Percentiles rank a stretch among this genome's conserved stretches.
These are phyloP conservation scores for Lophiotrema nucula DNA, from an alignment of 495 filamentous ascomycete genomes.

Conservation along the genomic window DNA sequence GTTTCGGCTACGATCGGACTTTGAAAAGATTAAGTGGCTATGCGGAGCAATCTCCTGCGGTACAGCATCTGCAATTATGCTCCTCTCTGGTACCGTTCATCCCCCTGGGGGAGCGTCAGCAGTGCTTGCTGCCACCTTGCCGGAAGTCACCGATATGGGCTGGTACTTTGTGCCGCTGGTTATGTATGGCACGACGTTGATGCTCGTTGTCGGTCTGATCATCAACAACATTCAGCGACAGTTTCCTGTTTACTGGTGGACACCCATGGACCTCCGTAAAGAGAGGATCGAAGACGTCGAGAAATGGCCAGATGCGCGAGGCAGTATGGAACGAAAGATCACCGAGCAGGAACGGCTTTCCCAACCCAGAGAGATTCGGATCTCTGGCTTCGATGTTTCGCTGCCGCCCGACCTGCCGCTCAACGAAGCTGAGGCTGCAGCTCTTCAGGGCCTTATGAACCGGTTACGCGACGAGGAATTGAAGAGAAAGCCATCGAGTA, in stretches of 20 bases:
- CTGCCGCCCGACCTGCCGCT: background rate
- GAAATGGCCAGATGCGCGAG: background rate
- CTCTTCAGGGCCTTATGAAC: background rate
- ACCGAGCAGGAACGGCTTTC: background rate
- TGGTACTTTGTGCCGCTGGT: slow-evolving; percentile 74
- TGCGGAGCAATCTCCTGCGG: slow-evolving; percentile 70
- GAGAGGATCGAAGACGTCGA: slow-evolving; percentile 25
- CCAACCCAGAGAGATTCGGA: background rate
- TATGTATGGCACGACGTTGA: slow-evolving; percentile 61
- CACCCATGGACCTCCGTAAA: slow-evolving; percentile 39
- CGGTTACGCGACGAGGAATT: no score
- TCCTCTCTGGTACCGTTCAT: slow-evolving; percentile 73
- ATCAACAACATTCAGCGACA: slow-evolving; percentile 75
- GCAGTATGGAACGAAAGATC: background rate
- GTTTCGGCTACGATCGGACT: slow-evolving; percentile 60
- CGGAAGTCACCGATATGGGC: slow-evolving; percentile 56
- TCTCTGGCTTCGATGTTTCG: background rate
- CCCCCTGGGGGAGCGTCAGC: slow-evolving; percentile 89
- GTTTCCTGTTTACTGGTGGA: slow-evolving; percentile 82
- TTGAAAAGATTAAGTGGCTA: slow-evolving; percentile 60
- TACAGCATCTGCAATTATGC: slow-evolving; percentile 68
- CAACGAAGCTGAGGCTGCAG: background rate
- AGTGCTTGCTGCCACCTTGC: slow-evolving; percentile 67
- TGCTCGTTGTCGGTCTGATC: slow-evolving; percentile 64
- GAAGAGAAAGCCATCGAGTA: no score